These are phyloP conservation scores for Hortiboletus rubellus DNA, from an alignment of 1,284 basidiomycete species.

Conservation along the genomic window DNA sequence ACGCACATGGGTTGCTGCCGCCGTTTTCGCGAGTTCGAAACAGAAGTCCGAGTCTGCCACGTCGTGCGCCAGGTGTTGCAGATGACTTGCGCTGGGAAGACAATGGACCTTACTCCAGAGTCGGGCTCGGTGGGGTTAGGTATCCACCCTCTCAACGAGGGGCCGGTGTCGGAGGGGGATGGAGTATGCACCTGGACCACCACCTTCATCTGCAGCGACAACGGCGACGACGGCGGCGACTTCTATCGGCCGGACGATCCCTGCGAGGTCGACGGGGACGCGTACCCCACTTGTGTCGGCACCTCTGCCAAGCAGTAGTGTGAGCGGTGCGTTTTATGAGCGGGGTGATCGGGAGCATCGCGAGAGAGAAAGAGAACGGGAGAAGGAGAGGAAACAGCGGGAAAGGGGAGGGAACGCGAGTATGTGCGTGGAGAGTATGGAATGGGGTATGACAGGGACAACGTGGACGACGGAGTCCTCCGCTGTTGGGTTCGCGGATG, in stretches of 20 bases:
- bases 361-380: conserved; percentile 8
- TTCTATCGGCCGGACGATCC: conserved; percentile 11
- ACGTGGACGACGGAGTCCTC: conserved; percentile 28
- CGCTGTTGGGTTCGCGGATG: conserved; percentile 19
- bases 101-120: neutral
- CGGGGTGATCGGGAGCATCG: conserved; percentile 12
- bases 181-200: conserved; percentile 21
- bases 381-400: conserved; percentile 1
- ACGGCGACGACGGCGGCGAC: neutral
- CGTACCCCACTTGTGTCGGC: conserved; percentile 22
- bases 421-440: conserved; percentile 24
- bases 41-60: conserved; percentile 40
- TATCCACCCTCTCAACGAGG: conserved; percentile 31
- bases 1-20: neutral
- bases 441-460: conserved; percentile 24
- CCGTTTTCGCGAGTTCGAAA: conserved; percentile 37
- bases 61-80: conserved; percentile 17
- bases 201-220: conserved; percentile 18
- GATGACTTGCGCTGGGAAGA: conserved; percentile 42
- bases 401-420: conserved; percentile 15
- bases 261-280: conserved; percentile 19
- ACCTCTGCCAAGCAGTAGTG: conserved; percentile 18
- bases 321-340: conserved; percentile 28
- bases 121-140: neutral
- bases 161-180: neutral